Conservation (phyloP, 257 asterid genomes). For the Gentiana macrophylla region DNA sequence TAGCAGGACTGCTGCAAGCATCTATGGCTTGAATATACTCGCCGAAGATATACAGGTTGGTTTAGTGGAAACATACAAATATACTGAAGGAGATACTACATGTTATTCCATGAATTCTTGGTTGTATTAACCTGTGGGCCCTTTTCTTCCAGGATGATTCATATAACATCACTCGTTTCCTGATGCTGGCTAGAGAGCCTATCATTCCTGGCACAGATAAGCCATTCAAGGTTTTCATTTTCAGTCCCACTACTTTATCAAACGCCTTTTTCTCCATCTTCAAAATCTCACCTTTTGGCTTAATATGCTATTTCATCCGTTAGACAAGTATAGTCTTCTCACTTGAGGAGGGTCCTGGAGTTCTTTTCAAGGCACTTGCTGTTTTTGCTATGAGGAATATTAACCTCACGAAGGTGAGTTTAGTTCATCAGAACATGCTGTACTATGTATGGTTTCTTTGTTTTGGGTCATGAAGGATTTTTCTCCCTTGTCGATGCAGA, state of each 20-base stretch:
- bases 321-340: conserved; percentile 99
- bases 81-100: neutral
- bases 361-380: conserved; percentile 96
- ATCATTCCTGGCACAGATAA: conserved; percentile 86
- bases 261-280: too few species aligned
- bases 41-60: conserved; percentile 93
- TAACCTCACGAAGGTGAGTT: conserved; percentile 84
- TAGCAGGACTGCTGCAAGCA: conserved; percentile 70
- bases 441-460: neutral
- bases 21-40: conserved; percentile 74
- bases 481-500: conserved; percentile 29
- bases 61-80: neutral
- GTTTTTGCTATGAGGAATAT: conserved; percentile 90
- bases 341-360: conserved; percentile 98
- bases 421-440: conserved; percentile 1
- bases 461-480: neutral
- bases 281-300: neutral
- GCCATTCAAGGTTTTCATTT: conserved; percentile 76
- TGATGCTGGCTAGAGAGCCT: conserved; percentile 97
- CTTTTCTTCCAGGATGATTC: conserved; percentile 69
- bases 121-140: conserved; percentile 5
- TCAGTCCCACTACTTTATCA: neutral
- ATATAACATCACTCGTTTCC: conserved; percentile 91
- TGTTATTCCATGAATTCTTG: neutral
- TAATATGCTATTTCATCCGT: conserved; percentile 5